Evolutionary conservation across 345 rosid genomes (phyloP), one percentile per base, ranked within the genome.

Genomic region (Erysimum cheiranthoides): DNA sequence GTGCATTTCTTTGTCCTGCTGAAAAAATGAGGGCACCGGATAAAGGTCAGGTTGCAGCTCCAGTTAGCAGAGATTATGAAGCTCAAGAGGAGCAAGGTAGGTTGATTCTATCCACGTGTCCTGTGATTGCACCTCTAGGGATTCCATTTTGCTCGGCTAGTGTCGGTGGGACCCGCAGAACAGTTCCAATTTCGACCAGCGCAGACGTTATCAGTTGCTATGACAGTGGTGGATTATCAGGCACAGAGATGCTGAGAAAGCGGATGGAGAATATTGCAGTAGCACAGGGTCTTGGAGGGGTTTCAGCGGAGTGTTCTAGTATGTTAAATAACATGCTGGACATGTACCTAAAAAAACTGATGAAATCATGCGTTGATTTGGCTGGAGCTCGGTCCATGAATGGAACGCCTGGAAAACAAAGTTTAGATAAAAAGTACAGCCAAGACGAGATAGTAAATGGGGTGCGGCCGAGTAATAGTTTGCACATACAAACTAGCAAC

Each of bases 231-330:
- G 88, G 73, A 50, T 84, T 96, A 82, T 82, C 83, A 72, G 89
- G 83, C 54, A 70, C 85, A 16, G 93, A 86, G 82, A 84, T 81
- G 56, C 75, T 96, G 82, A 86, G 87, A 80, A 87, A 83, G 73
- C 87, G 90, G 17, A 91, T 96, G 94, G 93, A 88, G 80, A 91
- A 80, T 77, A 85, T 88, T 52, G 96, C 85, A n/a, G 82, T 80
- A 73, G 80, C 79, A 11, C 97, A 96, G 73, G 98, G 92, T 42
- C 80, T 96, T 70, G 92, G 84, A 78, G 97, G 89, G 39, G 96
- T 93, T 75, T 91, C 99, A 4, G 6, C 76, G 66, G 98, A 89
- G 77, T 91, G 93, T 78, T 87, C 99, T 68, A 91, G 80, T 77
- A 70, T 78, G 45, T 80, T 96, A 80, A 91, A 91, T 64, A 84